Percentiles rank a stretch among this genome's conserved stretches.
These are phyloP conservation scores for Harrya chromipes DNA, from an alignment of 768 basidiomycete genomes.

Conservation along the genomic window DNA sequence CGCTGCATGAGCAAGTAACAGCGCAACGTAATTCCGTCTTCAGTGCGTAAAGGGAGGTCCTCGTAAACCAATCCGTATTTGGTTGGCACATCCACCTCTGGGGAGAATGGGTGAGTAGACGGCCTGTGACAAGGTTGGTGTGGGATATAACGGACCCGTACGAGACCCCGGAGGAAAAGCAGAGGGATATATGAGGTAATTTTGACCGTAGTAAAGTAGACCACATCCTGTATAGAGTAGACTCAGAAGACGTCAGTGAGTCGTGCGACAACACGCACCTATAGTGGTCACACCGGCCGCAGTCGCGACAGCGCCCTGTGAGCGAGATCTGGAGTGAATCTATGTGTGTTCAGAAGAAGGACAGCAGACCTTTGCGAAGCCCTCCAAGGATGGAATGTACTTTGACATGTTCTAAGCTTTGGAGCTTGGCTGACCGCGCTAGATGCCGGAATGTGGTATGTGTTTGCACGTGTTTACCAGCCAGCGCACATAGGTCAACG, in stretches of 20 bases:
- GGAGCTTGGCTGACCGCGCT: neutral
- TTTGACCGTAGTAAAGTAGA: conserved; percentile 83
- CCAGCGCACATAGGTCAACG: no score
- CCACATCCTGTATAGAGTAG: conserved; percentile 49
- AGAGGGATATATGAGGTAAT: conserved; percentile 87
- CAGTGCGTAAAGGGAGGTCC: conserved; percentile 65
- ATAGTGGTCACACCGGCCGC: conserved; percentile 56
- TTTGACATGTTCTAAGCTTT: conserved; percentile 30
- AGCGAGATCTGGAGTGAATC: neutral
- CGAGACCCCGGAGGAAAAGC: conserved; percentile 79
- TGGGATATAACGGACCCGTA: conserved; percentile 46
- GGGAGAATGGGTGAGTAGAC: neutral
- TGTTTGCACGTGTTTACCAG: conserved; percentile 20
- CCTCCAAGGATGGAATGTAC: conserved; percentile 41
- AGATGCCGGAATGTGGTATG: neutral
- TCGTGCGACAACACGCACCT: conserved; percentile 33
- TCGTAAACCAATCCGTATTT: conserved; percentile 74
- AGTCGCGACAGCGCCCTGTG: conserved; percentile 53
- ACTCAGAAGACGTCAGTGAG: neutral
- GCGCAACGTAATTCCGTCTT: conserved; percentile 68
- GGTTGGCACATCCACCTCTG: conserved; percentile 70
- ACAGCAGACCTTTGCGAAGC: conserved; percentile 41
- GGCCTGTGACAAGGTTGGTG: neutral
- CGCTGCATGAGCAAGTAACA: conserved; percentile 76
- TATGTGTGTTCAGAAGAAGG: neutral